Base-by-base conservation (phyloP, 2,329 filamentous ascomycete species). In the Aspergillus fructus region DNA sequence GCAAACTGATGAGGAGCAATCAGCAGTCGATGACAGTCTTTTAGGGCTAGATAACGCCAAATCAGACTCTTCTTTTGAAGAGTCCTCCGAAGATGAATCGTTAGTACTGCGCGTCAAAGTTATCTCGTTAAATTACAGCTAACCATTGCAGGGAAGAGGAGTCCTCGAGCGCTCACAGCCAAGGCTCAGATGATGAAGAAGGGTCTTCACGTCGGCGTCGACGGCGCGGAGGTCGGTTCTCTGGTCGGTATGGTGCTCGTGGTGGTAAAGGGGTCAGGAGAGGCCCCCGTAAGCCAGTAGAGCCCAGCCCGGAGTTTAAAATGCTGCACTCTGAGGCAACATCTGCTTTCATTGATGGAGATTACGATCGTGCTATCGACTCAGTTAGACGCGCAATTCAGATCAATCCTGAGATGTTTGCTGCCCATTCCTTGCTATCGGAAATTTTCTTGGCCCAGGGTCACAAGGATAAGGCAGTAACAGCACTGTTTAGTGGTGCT, bases 401-500 rank as follows among this genome's bases (percentile, higher is more conserved):
- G 41, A 72, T 78, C 30, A 87, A 88, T 63, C 85, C 85, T 0
- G 85, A 87, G 67, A 83, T 87, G 62, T 87, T 84, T 67, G 78
- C 80, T 27, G 83, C 85, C 13, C 83, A 88, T 72, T 83, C 80
- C 52, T 73, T 87, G 19, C 74, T 87, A 7, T 85, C 84, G 0
- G 82, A 87, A 59, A 83, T 86, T 50, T 80, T 85, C 51, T 70
- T 81, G 9, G 78, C 78, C 12, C 78, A 81, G 67, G 83, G 82
- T n/a, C 78, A 84, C 46, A 77, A 81, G 37, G 78, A 82, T 53
- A 83, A 84, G 60, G 81, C 84, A 1, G 70, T 86, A 39, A 76
- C 79, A 42, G 83, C 82, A 43, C 71, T 87, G 11, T 81, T 84
- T 59, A 80, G 78, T 51, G 85, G 84, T 55, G 84, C 84, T 23